Conservation (phyloP, 176 grass and related monocot genomes). For the Saccharum spontaneum region DNA sequence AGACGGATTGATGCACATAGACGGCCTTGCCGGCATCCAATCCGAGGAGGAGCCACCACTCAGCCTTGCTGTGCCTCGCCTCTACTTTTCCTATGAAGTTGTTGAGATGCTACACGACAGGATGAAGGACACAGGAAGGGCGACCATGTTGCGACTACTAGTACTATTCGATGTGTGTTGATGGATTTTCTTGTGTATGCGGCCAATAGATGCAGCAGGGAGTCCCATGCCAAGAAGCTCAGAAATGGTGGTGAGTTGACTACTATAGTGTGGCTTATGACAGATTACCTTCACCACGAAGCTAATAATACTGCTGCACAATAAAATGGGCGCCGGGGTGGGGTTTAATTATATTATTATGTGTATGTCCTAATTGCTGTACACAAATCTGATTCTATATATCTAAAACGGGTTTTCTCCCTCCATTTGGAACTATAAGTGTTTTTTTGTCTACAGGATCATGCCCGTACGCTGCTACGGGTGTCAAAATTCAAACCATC, state of each 20-base stretch:
- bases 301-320: no score
- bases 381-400: no score
- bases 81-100: rapidly evolving
- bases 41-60: rapidly evolving
- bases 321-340: no score
- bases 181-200: not conserved
- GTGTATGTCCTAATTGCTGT: no score
- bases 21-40: not conserved
- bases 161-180: not conserved
- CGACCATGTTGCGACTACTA: rapidly evolving
- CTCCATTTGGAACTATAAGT: no score
- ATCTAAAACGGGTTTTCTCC: no score
- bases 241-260: not conserved
- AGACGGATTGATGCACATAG: no score
- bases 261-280: constrained; percentile 11
- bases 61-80: not conserved
- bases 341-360: no score
- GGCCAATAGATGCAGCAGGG: not conserved
- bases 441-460: no score
- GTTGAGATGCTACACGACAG: rapidly evolving
- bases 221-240: constrained; percentile 29
- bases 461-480: no score
- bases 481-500: no score
- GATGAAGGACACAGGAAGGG: no score
- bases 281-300: not conserved